Conservation (phyloP, 805 yeast species). For the Dipodascopsis tothii region DNA sequence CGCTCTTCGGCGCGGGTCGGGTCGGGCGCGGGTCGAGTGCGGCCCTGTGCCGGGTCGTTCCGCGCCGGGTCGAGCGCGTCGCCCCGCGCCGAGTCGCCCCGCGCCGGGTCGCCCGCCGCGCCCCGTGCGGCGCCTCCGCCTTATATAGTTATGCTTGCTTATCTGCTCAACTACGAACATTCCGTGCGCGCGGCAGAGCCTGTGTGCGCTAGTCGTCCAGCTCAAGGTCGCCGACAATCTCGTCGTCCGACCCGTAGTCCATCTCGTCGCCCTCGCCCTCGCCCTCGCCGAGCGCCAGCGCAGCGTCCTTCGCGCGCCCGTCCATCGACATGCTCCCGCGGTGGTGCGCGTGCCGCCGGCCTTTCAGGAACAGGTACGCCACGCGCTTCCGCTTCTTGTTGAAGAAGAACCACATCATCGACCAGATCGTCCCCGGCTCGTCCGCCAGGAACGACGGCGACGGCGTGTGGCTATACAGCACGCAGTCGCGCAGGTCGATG, state of each 20-base stretch:
- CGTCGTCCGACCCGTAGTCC: conserved; percentile 25
- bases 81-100: too few species aligned
- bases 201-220: conserved; percentile 28
- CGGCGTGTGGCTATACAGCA: conserved; percentile 30
- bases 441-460: conserved; percentile 60
- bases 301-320: conserved; percentile 31
- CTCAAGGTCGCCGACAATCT: conserved; percentile 39
- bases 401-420: conserved; percentile 82
- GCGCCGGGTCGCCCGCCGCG: too few species aligned
- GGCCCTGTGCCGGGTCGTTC: too few species aligned
- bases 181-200: too few species aligned
- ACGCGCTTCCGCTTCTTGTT: conserved; percentile 89
- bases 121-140: too few species aligned
- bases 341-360: conserved; percentile 37
- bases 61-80: too few species aligned
- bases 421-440: conserved; percentile 57
- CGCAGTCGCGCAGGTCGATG: conserved; percentile 52
- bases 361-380: conserved; percentile 69
- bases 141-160: too few species aligned
- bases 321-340: conserved; percentile 10
- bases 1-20: too few species aligned
- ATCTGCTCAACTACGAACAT: neutral
- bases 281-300: conserved; percentile 32
- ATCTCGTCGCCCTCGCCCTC: conserved; percentile 14
- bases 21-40: too few species aligned